These are phyloP conservation scores for Populus hybrid DNA, from an alignment of 441 rosid species.

Conservation along the genomic window DNA sequence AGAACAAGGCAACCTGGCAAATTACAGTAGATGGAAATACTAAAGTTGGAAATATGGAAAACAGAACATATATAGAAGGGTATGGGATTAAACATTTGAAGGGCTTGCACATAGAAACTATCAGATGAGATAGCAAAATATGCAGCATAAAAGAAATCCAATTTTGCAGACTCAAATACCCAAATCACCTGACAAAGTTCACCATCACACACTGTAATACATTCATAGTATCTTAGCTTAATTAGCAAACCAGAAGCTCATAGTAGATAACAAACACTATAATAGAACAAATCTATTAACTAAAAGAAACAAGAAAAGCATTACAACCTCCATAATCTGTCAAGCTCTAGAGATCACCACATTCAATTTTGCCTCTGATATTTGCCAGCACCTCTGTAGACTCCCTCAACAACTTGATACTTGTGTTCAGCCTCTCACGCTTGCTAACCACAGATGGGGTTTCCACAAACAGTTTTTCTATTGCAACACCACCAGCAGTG, in stretches of 20 bases:
- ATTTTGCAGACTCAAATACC: not conserved
- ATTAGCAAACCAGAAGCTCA: not conserved
- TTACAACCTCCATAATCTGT: not conserved
- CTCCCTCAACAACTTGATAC: constrained; percentile 36
- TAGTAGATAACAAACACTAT: not conserved
- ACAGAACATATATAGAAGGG: not conserved
- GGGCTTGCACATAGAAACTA: not conserved
- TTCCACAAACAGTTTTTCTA: constrained; percentile 32
- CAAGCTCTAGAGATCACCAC: not conserved
- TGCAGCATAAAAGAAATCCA: not conserved
- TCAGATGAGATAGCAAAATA: not conserved
- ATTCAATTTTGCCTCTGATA: constrained; percentile 24
- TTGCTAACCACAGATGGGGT: constrained; percentile 20
- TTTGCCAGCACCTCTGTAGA: constrained; percentile 32
- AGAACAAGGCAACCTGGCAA: no score
- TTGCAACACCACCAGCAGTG: constrained; percentile 13
- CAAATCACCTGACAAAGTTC: not conserved
- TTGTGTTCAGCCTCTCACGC: constrained; percentile 40
- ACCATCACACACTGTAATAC: not conserved
- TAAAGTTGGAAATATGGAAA: no score
- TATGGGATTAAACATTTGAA: not conserved
- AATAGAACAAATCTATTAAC: not conserved
- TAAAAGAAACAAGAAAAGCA: not conserved
- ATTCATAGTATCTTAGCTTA: not conserved
- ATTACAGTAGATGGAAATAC: no score